Evolutionary conservation across 768 basidiomycete species (phyloP), one percentile per base, ranked within the genome.

Genomic region (Tubosaeta sp.): DNA sequence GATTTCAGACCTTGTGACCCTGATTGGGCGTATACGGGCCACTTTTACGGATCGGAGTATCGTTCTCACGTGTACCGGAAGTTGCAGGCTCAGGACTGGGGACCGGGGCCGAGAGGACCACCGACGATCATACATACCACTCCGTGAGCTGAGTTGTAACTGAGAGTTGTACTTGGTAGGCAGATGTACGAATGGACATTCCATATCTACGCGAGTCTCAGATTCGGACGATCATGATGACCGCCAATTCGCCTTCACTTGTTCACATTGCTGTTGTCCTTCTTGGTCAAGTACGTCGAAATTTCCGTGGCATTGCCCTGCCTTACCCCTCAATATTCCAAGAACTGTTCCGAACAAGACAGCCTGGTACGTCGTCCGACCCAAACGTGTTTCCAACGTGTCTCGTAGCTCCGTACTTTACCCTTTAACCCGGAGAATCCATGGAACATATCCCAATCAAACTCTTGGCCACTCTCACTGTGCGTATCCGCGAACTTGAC

Each of bases 331-430:
- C 41, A 41, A 38, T 21, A 48, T 55, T 18, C 44, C 22, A 44
- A 48, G 49, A 55, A 53, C 34, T 47, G 16, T 56, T 50, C 59
- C 61, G 53, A 64, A 56, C 56, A 36, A 55, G 54, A 49, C 41
- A 60, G 32, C 18, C 46, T 46, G 46, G 56, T 57, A 52, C 29
- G 60, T 59, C 43, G 30, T 55, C 32, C 35, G 48, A 60, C 52
- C 52, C 31, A 56, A 67, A 69, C 67, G 66, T 69, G 66, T 67
- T 55, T 10, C 51, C 49, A 57, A 36, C 67, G 63, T 67, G 66
- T 46, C 31, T 55, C 31, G 34, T 46, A 63, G 49, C 13, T 52
- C 48, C 43, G 36, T 49, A 10, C 47, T 39, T 45, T 54, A 12
- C 67, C 62, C 57, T 67, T 65, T 63, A 69, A 67, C 57, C 43